Base-by-base conservation (phyloP, 805 yeast species). In the Lipomyces japonicus region DNA sequence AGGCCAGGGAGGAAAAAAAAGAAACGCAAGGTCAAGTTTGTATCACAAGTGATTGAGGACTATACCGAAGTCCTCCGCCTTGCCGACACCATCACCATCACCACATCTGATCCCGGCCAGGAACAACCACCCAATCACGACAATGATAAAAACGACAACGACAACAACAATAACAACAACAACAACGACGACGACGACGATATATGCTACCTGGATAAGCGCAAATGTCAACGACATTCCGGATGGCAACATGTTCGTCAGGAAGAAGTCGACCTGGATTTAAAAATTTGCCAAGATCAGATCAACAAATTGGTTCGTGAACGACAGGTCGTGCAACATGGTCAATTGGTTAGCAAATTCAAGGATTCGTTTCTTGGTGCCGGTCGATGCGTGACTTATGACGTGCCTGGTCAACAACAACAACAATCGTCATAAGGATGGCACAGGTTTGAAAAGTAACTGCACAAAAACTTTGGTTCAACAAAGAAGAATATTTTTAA, bases 191-290 rank as follows among this genome's bases (percentile, higher is more conserved):
- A 35, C 12, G 31, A 39, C 21, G 46, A 31, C 10, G 52, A 42
- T 5, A 39, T 57, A 10, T 61, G 64, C 46, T 19, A 32, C 32
- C 18, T 30, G 4, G 64, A 61, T 24, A 52, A 53, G 25, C 53
- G 60, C 14, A 46, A 57, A 35, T 61, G 64, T 42, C 23, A 25
- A 32, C 31, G 47, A 22, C 64, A 61, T 31, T 24, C 32, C 5
- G 42, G 49, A 6, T 61, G 64, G 64, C 61, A 59, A 37, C 21
- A 24, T 16, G 55, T 57, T 10, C 51, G 56, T 16, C 25, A 48
- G 3, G 59, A 57, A 16, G 61, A 57, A 25, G 43, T 51, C 21
- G 51, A 57, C 31, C 46, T 50, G 9, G 57, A 57, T 39, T 48
- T 47, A 4, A 49, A 51, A 14, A 48, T 54, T 2, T 45, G 41